phyloP scores from a whole-genome alignment of 2,329 filamentous ascomycete species.

The Colletotrichum eremochloae region DNA sequence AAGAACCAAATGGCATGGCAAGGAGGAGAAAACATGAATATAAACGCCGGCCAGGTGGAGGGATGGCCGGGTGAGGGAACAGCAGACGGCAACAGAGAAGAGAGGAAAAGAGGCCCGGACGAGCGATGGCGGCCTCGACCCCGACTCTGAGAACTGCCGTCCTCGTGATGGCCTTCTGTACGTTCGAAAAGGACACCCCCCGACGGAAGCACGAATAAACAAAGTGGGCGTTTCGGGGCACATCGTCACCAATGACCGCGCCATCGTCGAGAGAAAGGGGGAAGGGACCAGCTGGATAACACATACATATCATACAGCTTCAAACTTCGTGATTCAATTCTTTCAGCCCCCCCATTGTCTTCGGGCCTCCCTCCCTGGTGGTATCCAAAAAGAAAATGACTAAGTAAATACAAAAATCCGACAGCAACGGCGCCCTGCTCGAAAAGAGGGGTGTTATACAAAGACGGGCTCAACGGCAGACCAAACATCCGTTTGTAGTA shows the following conservation, averaged over 20 bases:
- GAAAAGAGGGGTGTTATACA: neutral
- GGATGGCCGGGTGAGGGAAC: no score
- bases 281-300: neutral
- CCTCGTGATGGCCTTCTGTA: neutral
- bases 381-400: conserved; percentile 2
- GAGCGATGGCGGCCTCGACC: neutral
- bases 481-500: neutral
- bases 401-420: neutral
- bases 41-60: no score
- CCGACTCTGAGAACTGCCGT: neutral
- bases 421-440: neutral
- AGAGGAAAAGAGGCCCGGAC: neutral
- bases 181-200: neutral
- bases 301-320: neutral
- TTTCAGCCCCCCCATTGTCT: neutral
- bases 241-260: neutral
- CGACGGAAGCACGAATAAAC: neutral
- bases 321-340: conserved; percentile 1
- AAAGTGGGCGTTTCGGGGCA: no score
- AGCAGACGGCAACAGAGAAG: neutral
- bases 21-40: neutral
- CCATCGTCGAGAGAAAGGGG: neutral
- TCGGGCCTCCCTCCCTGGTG: neutral
- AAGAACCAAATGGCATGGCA: neutral
- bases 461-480: neutral